A percentile compares a stretch with the other conserved stretches of the same genome.
Evolutionary conservation across 306 rosid species (phyloP).

Genomic region (Lablab purpureus): DNA sequence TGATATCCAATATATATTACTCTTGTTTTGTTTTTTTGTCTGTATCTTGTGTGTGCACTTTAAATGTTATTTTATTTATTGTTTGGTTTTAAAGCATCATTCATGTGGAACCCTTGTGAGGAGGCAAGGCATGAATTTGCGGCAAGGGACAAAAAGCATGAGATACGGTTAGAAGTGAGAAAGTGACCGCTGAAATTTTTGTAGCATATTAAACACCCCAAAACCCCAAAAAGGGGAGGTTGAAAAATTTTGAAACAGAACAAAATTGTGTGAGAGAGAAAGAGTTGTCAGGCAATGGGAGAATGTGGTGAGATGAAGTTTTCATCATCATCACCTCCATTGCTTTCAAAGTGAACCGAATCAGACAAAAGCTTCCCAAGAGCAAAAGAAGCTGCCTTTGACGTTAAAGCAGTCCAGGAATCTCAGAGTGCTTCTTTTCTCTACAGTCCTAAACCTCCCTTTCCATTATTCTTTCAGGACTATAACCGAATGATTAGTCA

Average conservation of each 20-base stretch:
- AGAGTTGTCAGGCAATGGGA: slow-evolving; percentile 59
- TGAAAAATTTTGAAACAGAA: slow-evolving; percentile 49
- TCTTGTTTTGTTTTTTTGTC: slow-evolving; percentile 38
- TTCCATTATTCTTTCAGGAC: slow-evolving; percentile 77
- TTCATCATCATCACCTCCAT: slow-evolving; percentile 73
- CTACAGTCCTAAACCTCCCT: slow-evolving; percentile 65
- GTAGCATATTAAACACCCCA: slow-evolving; percentile 43
- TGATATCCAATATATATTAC: slow-evolving; percentile 15
- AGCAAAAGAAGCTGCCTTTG: slow-evolving; percentile 78
- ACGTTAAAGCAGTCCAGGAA: slow-evolving; percentile 75
- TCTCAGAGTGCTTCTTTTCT: slow-evolving; percentile 60
- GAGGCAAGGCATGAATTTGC: slow-evolving; percentile 90
- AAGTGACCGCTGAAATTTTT: slow-evolving; percentile 59
- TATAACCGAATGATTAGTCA: slow-evolving; percentile 64
- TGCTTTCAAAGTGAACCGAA: slow-evolving; percentile 85
- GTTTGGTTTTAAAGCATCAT: slow-evolving; percentile 53
- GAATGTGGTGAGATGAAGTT: slow-evolving; percentile 58
- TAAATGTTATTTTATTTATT: slow-evolving; percentile 50
- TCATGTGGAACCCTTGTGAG: slow-evolving; percentile 70
- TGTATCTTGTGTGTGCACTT: slow-evolving; percentile 51
- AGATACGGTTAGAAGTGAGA: slow-evolving; percentile 67
- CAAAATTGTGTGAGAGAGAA: slow-evolving; percentile 44
- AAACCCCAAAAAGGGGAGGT: slow-evolving; percentile 50
- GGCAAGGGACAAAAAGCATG: slow-evolving; percentile 87
- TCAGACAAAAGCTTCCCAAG: slow-evolving; percentile 85